Percentiles rank a stretch among this genome's conserved stretches.
Evolutionary conservation across 257 asterid species (phyloP).

Genomic region (Scutellaria baicalensis): DNA sequence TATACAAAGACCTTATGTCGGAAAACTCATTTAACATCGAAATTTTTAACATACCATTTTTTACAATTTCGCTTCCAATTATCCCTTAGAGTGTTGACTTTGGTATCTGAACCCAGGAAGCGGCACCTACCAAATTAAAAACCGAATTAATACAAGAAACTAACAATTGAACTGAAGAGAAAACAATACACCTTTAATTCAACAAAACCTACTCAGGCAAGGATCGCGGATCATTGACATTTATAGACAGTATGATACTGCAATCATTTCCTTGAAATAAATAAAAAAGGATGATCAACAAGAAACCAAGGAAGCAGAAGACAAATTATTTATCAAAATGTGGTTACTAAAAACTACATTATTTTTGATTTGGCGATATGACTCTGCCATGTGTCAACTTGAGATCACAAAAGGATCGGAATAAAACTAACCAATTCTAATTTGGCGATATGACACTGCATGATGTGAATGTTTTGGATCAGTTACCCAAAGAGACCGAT

Average conservation of each 20-base stretch:
- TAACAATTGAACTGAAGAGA: neutral
- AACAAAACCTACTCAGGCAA: conserved; percentile 53
- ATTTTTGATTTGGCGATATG: conserved; percentile 47
- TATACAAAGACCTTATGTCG: neutral
- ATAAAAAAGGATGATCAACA: neutral
- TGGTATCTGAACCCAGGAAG: conserved; percentile 58
- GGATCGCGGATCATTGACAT: conserved; percentile 52
- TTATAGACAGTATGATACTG: conserved; percentile 35
- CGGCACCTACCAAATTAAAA: conserved; percentile 51
- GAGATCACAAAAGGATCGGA: neutral
- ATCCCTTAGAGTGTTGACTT: conserved; percentile 32
- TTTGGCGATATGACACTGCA: conserved; percentile 57
- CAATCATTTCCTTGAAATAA: conserved; percentile 53
- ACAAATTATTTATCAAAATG: neutral
- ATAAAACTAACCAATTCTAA: conserved; percentile 43
- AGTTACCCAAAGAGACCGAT: conserved; percentile 43
- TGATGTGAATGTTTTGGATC: conserved; percentile 38
- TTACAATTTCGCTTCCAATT: conserved; percentile 47
- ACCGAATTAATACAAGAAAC: conserved; percentile 10
- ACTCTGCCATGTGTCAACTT: conserved; percentile 28
- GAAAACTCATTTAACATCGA: neutral
- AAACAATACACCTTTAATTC: neutral
- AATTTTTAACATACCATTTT: conserved; percentile 68
- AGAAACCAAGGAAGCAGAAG: neutral
- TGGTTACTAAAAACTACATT: conserved; percentile 16